These are phyloP conservation scores for Diaporthe australafricana DNA, from an alignment of 2,329 filamentous ascomycete genomes.

Conservation along the genomic window DNA sequence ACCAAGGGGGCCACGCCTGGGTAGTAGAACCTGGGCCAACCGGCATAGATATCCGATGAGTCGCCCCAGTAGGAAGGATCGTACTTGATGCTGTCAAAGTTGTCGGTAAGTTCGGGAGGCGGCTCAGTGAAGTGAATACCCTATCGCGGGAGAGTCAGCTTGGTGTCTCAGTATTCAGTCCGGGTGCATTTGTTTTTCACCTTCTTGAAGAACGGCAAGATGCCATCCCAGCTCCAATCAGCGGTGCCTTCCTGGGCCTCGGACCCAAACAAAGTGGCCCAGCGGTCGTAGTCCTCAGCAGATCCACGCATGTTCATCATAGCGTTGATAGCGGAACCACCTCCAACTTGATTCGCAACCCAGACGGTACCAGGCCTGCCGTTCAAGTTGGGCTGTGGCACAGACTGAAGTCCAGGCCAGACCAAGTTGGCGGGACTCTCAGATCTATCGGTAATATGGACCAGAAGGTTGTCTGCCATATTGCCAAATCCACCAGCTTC, in stretches of 20 bases:
- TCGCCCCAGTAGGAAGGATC: conserved; percentile 52
- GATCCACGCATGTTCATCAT: conserved; percentile 50
- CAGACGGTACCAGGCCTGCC: conserved; percentile 42
- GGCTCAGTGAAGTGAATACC: conserved; percentile 41
- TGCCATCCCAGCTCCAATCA: conserved; percentile 47
- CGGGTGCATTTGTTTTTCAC: conserved; percentile 34
- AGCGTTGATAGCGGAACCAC: conserved; percentile 51
- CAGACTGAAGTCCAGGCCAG: conserved; percentile 38
- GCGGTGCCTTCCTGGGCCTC: conserved; percentile 30
- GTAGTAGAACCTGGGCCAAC: conserved; percentile 54
- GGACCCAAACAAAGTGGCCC: conserved; percentile 46
- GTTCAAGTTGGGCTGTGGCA: conserved; percentile 44
- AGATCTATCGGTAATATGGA: background rate
- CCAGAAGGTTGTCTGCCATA: background rate
- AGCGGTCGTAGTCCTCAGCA: conserved; percentile 49
- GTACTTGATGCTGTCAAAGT: conserved; percentile 47
- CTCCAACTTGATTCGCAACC: conserved; percentile 49
- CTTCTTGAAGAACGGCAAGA: conserved; percentile 49
- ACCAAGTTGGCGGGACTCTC: background rate
- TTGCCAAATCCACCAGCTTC: conserved; percentile 40
- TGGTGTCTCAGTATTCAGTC: background rate
- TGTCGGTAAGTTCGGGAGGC: conserved; percentile 39
- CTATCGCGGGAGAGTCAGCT: background rate
- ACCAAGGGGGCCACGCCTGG: conserved; percentile 47
- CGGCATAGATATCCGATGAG: conserved; percentile 49